Conservation (phyloP, 345 rosid genomes). For the Citropsis articulata region DNA sequence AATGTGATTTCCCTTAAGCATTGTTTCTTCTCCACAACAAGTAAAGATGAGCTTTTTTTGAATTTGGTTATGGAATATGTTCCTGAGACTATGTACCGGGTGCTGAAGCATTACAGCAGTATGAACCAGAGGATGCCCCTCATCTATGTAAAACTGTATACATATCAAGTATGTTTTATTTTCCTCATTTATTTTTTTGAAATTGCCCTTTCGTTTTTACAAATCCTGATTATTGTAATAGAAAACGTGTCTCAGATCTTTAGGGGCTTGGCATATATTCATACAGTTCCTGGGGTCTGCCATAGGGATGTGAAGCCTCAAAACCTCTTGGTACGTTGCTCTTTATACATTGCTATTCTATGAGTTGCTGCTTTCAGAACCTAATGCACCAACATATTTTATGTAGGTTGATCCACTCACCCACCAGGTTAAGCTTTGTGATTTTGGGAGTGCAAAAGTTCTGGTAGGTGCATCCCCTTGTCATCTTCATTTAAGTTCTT, state of each 20-base stretch:
- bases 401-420: slow-evolving; percentile 49
- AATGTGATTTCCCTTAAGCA: slow-evolving; percentile 79
- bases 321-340: slow-evolving; percentile 70
- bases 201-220: neutral
- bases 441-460: slow-evolving; percentile 59
- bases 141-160: slow-evolving; percentile 70
- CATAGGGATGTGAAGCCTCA: slow-evolving; percentile 96
- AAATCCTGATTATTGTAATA: slow-evolving; percentile 12
- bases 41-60: slow-evolving; percentile 65
- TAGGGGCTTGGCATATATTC: slow-evolving; percentile 81
- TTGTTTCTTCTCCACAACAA: slow-evolving; percentile 83
- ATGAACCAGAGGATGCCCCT: slow-evolving; percentile 76
- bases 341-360: neutral
- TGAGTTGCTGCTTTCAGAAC: slow-evolving; percentile 8
- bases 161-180: slow-evolving; percentile 60
- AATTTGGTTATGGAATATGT: slow-evolving; percentile 88
- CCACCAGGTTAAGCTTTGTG: slow-evolving; percentile 58
- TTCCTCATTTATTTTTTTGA: neutral
- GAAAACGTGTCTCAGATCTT: slow-evolving; percentile 55
- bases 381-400: slow-evolving; percentile 6
- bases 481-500: neutral
- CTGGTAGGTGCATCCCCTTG: slow-evolving; percentile 32
- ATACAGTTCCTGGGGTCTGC: slow-evolving; percentile 72
- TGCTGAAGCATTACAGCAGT: slow-evolving; percentile 59
- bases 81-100: slow-evolving; percentile 66